Conservation (phyloP, 2,329 filamentous ascomycete genomes). For the Fusarium pseudocircinatum region DNA sequence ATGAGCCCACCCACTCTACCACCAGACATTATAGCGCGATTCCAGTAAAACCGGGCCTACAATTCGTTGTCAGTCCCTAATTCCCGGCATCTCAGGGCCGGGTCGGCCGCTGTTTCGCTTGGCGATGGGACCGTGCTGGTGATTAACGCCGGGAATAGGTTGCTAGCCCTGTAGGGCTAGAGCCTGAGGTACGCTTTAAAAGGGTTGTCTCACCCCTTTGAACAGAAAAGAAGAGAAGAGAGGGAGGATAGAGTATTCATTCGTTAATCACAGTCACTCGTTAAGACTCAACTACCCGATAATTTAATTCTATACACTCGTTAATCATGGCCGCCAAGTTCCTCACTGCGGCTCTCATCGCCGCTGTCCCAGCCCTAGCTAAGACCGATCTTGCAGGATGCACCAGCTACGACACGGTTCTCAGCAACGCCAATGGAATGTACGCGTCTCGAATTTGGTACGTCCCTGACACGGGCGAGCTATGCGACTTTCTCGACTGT, state of each 20-base stretch:
- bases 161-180: not conserved
- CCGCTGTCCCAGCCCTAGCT: slow-evolving; percentile 50
- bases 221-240: not conserved
- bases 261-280: not conserved
- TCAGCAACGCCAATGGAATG: slow-evolving; percentile 43
- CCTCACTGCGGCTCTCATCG: slow-evolving; percentile 40
- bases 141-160: slow-evolving; percentile 23
- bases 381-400: slow-evolving; percentile 60
- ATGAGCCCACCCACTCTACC: slow-evolving; percentile 7
- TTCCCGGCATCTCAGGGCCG: slow-evolving; percentile 10
- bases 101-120: slow-evolving; percentile 3
- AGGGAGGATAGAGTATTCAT: not conserved
- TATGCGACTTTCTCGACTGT: slow-evolving; percentile 73
- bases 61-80: not conserved
- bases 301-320: slow-evolving; percentile 11
- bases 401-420: slow-evolving; percentile 51
- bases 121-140: slow-evolving; percentile 4
- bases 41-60: not conserved
- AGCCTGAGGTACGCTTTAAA: slow-evolving; percentile 9
- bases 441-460: slow-evolving; percentile 66
- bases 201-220: slow-evolving; percentile 7
- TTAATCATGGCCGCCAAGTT: slow-evolving; percentile 43
- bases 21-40: not conserved
- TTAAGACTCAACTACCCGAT: not conserved
- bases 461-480: slow-evolving; percentile 70